Conservation (phyloP, 192 early-diverging fungal species). For the Coemansia asiatica region DNA sequence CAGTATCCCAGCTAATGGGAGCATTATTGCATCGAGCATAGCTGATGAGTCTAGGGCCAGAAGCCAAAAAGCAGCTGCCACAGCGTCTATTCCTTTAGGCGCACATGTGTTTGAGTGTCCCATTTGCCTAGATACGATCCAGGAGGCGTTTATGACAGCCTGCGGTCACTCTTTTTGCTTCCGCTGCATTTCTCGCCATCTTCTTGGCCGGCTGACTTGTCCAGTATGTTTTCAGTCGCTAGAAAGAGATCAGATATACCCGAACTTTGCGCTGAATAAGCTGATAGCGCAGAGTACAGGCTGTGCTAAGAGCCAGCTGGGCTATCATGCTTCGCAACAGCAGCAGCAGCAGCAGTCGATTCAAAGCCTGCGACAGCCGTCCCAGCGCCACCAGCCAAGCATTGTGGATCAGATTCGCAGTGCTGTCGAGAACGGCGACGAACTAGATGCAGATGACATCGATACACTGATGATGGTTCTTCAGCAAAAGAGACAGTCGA, state of each 20-base stretch:
- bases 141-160: conserved; percentile 71
- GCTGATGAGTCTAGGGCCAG: neutral
- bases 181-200: conserved; percentile 71
- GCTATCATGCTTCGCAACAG: conserved; percentile 1
- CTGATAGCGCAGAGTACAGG: conserved; percentile 27
- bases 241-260: conserved; percentile 69
- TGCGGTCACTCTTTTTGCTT: conserved; percentile 89
- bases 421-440: conserved; percentile 34
- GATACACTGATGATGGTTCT: conserved; percentile 61
- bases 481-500: conserved; percentile 61
- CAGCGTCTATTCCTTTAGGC: neutral
- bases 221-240: conserved; percentile 68
- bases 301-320: neutral
- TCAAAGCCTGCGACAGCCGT: neutral
- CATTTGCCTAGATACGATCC: conserved; percentile 72
- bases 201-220: conserved; percentile 61
- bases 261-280: conserved; percentile 70
- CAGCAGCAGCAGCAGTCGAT: conserved; percentile 2
- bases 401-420: conserved; percentile 35
- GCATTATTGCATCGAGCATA: neutral
- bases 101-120: conserved; percentile 50
- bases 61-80: conserved; percentile 4
- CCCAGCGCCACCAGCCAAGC: conserved; percentile 19
- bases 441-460: conserved; percentile 59
- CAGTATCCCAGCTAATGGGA: neutral